phyloP scores from a whole-genome alignment of 768 basidiomycete genomes.

The Dioszegia crocea region DNA sequence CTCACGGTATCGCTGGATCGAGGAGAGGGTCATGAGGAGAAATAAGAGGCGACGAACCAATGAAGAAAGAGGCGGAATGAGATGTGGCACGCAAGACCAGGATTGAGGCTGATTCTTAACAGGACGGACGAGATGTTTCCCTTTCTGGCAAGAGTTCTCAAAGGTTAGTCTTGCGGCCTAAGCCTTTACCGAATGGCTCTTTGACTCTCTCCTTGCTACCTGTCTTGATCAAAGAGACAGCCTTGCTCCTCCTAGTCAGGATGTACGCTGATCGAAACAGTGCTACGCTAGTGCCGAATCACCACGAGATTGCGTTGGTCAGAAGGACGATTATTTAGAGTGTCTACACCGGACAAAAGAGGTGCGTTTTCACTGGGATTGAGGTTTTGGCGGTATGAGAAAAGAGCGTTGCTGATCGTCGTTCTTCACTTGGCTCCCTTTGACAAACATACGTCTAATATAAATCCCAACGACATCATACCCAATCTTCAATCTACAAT shows the following conservation, averaged over 20 bases:
- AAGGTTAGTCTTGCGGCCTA: conserved; percentile 26
- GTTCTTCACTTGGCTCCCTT: no score
- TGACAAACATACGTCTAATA: no score
- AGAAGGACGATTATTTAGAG: conserved; percentile 81
- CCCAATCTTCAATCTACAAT: no score
- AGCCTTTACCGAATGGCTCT: no score
- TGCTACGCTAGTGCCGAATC: conserved; percentile 79
- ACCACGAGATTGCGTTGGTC: conserved; percentile 66
- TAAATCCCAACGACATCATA: neutral
- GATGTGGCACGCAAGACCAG: no score
- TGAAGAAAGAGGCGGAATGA: no score
- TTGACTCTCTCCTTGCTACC: no score
- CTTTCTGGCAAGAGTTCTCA: conserved; percentile 75
- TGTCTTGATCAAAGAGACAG: no score
- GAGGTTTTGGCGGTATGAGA: neutral
- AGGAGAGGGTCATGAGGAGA: no score
- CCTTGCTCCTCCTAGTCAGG: no score
- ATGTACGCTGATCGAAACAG: conserved; percentile 51
- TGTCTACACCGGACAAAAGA: conserved; percentile 86
- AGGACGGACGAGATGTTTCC: conserved; percentile 83
- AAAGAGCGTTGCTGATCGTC: neutral
- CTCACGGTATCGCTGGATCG: no score
- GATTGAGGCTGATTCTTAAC: neutral
- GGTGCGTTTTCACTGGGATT: conserved; percentile 54
- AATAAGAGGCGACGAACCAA: no score